Base-by-base conservation (phyloP, 2,329 filamentous ascomycete species). In the Fusarium gaditjirri region DNA sequence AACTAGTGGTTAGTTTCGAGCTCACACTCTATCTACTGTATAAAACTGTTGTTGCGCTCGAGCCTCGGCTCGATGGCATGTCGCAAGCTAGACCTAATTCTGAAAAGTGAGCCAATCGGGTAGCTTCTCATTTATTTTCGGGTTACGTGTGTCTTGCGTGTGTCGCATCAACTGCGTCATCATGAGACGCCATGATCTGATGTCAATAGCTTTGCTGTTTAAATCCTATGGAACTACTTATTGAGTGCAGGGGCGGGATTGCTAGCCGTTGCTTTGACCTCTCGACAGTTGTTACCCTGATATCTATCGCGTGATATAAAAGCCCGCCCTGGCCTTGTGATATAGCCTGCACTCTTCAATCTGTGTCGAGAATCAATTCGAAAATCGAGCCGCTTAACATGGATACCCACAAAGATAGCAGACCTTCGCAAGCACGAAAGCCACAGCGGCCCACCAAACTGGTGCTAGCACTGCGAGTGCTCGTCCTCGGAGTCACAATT, bases 11-110 rank as follows among this genome's bases (percentile, higher is more conserved):
- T 49, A 8, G 8, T 33, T 19, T 16, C 8, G 6, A 49, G 29
- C 21, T n/a, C 11, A 6, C 16, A 33, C 21, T 19, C 11, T 23
- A 12, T 49, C 9, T 35, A 9, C 6, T 4, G 8, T 1, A 13
- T 10, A 7, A 12, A 33, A 33, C 8, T 8, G 8, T 2, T 25
- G 3, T 50, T 33, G 46, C n/a, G 46, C 46, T 25, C 29, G 46
- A 50, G 29, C 46, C 46, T 50, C 46, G 46, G 46, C n/a, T 50
- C 23, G 29, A 25, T 50, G 33, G 14, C n/a, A n/a, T 25, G 29
- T 50, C 46, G 46, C 46, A 50, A 50, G 4, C 46, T 50, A 50
- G 8, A 35, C 46, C 29, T 50, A 50, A 35, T 50, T 49, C n/a
- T 35, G 46, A 49, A 23, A 33, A 19, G 8, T 12, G 23, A 27